Conservation (phyloP, 2,329 filamentous ascomycete species). For the Ophiobolus disseminans region DNA sequence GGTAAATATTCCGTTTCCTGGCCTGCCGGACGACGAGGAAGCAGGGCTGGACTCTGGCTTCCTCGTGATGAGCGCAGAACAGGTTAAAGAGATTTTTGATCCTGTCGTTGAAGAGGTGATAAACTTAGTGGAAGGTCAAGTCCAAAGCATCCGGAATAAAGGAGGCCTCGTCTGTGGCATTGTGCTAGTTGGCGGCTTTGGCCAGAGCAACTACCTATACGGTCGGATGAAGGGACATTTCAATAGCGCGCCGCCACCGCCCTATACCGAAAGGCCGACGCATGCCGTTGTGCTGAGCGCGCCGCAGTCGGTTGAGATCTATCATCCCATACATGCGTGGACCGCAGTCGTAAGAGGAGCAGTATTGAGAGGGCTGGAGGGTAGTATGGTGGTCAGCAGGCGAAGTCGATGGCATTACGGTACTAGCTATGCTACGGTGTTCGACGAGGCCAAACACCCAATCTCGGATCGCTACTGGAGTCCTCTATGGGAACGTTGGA, state of each 20-base stretch:
- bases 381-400: conserved; percentile 78
- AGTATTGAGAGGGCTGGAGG: conserved; percentile 76
- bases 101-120: conserved; percentile 70
- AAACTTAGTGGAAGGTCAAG: conserved; percentile 53
- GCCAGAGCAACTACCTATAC: conserved; percentile 77
- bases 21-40: conserved; percentile 76
- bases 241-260: conserved; percentile 57
- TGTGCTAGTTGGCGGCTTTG: conserved; percentile 81
- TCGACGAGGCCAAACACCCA: conserved; percentile 76
- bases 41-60: conserved; percentile 78
- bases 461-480: conserved; percentile 80
- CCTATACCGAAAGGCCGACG: conserved; percentile 73
- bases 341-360: conserved; percentile 81
- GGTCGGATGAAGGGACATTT: conserved; percentile 74
- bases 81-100: conserved; percentile 77
- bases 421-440: conserved; percentile 81
- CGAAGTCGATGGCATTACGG: conserved; percentile 80
- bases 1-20: conserved; percentile 79
- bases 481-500: conserved; percentile 81
- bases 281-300: conserved; percentile 63
- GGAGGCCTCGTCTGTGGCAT: conserved; percentile 65
- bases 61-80: conserved; percentile 71
- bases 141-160: conserved; percentile 49
- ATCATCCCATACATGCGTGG: conserved; percentile 84
- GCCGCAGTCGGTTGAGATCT: conserved; percentile 72